Percentiles rank a stretch among this genome's conserved stretches.
These are phyloP conservation scores for Rhizopus microsporus DNA, from an alignment of 371 early-diverging fungal genomes.

Conservation along the genomic window DNA sequence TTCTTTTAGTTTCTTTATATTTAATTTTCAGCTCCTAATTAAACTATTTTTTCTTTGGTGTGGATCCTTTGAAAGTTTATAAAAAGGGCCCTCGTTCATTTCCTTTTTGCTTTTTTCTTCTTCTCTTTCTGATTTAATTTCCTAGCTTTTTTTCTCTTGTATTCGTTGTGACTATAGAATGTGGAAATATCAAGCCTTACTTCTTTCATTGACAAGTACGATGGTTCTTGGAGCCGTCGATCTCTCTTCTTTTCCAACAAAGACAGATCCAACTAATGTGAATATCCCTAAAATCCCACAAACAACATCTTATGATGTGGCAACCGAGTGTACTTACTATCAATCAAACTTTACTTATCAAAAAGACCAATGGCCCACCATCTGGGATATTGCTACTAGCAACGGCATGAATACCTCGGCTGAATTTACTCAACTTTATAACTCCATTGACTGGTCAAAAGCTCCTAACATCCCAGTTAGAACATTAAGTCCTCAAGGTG, in stretches of 20 bases:
- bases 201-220: slow-evolving; percentile 15
- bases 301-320: slow-evolving; percentile 31
- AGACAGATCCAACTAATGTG: slow-evolving; percentile 36
- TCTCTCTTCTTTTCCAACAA: slow-evolving; percentile 17
- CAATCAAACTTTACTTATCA: slow-evolving; percentile 16
- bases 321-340: slow-evolving; percentile 38
- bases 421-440: slow-evolving; percentile 38
- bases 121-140: neutral
- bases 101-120: neutral
- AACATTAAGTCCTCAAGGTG: slow-evolving; percentile 21
- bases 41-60: no score
- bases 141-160: neutral
- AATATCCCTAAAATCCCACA: slow-evolving; percentile 38
- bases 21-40: no score
- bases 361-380: slow-evolving; percentile 35
- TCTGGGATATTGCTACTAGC: slow-evolving; percentile 40
- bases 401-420: slow-evolving; percentile 41
- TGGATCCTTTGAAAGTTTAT: no score
- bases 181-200: slow-evolving; percentile 9
- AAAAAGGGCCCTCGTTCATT: neutral
- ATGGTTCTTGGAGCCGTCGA: slow-evolving; percentile 20
- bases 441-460: slow-evolving; percentile 43
- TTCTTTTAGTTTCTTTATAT: no score
- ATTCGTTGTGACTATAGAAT: neutral
- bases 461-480: slow-evolving; percentile 36